Base-by-base conservation (phyloP, 139 green algal species). In the Trebouxia sp. region DNA sequence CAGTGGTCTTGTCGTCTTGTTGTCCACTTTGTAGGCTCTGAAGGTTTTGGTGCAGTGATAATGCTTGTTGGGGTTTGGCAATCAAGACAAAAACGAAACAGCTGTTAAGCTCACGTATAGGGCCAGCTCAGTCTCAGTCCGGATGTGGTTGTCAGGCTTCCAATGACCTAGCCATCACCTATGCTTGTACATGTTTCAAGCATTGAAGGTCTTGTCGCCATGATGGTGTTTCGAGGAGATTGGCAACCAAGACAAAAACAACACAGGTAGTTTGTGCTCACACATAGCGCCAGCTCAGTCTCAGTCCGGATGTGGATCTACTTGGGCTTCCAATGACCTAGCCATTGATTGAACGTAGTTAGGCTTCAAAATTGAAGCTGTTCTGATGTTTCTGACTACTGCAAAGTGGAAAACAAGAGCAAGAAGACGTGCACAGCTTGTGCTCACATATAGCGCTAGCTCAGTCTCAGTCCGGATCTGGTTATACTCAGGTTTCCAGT, bases 401-500 rank as follows among this genome's bases (percentile, higher is more conserved):
- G n/a, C n/a, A n/a, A n/a, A n/a, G n/a, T n/a, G n/a, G n/a, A n/a
- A n/a, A n/a, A n/a, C n/a, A n/a, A n/a, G n/a, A n/a, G n/a, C n/a
- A n/a, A n/a, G n/a, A n/a, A n/a, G n/a, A n/a, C n/a, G n/a, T n/a
- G n/a, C n/a, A n/a, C n/a, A n/a, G n/a, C n/a, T n/a, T n/a, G 15
- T 24, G n/a, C 51, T 42, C 26, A 82, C 77, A 48, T 76, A 41
- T 1, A 82, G 42, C 5, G 48, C 77, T 22, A 82, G n/a, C 58
- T 82, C 77, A 48, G 38, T 75, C 77, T 82, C 77, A 12, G 37
- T 82, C 30, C 55, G 65, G 39, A 82, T 48, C 11, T 38, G 28
- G 58, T 82, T 58, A 65, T 76, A 65, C 28, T 75, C 77, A 20
- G 56, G 41, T n/a, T 45, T 48, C 77, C 77, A 82, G 43, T 82